Percentiles rank a stretch among this genome's conserved stretches.
Conservation (phyloP, 352 stramenopile genomes). For the Paralagenidium karlingii region DNA sequence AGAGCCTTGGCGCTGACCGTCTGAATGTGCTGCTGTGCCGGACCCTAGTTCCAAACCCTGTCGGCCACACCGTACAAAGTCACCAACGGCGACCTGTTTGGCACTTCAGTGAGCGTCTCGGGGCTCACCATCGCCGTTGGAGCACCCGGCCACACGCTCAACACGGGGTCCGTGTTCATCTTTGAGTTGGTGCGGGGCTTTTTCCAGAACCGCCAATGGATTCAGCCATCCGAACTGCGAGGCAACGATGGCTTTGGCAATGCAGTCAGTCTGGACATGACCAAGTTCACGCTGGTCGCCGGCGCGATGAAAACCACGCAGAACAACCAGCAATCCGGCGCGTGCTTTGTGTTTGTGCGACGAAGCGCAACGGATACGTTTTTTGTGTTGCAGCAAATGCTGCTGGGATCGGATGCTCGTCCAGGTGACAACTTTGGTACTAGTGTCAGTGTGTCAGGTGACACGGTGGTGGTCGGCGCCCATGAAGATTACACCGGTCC, state of each 20-base stretch:
- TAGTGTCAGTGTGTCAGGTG: conserved; percentile 48
- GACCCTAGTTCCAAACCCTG: conserved; percentile 69
- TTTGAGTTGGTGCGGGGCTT: conserved; percentile 46
- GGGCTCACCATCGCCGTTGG: conserved; percentile 44
- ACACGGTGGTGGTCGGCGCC: conserved; percentile 57
- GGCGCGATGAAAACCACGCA: conserved; percentile 32
- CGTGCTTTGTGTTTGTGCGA: conserved; percentile 36
- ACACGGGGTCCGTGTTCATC: conserved; percentile 54
- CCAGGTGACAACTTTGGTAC: conserved; percentile 56
- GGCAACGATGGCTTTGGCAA: conserved; percentile 37
- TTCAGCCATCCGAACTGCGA: conserved; percentile 14
- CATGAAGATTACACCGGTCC: conserved; percentile 37
- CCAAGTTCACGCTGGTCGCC: conserved; percentile 51
- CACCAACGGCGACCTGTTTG: conserved; percentile 30
- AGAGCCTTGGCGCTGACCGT: too few relatives aligned
- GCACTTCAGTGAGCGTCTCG: conserved; percentile 28
- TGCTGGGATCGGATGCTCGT: conserved; percentile 53
- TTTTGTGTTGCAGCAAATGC: conserved; percentile 54
- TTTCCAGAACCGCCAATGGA: conserved; percentile 50
- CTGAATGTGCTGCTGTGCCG: too few relatives aligned
- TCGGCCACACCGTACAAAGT: conserved; percentile 27
- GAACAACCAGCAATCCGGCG: conserved; percentile 23
- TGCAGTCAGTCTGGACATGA: conserved; percentile 58
- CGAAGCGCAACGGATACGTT: conserved; percentile 39
- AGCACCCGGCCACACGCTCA: conserved; percentile 41